Evolutionary conservation across 805 yeast genomes (phyloP), one percentile per base, ranked within the genome.

Genomic region (Yarrowia osloensis): DNA sequence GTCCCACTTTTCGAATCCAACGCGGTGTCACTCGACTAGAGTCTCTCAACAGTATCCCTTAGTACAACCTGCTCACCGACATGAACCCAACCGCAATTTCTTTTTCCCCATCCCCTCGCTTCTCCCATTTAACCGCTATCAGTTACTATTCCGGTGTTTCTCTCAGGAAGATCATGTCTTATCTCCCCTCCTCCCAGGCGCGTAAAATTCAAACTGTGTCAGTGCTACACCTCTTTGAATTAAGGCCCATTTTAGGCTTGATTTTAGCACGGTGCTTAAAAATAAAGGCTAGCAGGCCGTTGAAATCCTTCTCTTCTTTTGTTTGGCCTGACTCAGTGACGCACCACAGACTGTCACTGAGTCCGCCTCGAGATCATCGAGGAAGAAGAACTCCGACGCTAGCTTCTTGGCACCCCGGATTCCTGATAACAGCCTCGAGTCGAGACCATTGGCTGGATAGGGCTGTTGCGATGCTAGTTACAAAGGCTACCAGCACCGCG

Each of bases 321-420:
- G 47, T 21, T 22, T 12, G 15, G 37, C 22, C 24, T 47, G 55
- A 49, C 55, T 49, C 55, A 31, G 55, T 49, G 55, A 49, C 55
- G 37, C 22, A 9, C 24, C n/a, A 29, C 3, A 17, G 17, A 9
- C 37, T 29, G 55, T 49, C 55, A 29, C 55, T 31, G 55, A 31
- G 55, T 49, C 55, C 17, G 15, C 6, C 21, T 28, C 31, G 33
- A 44, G 46, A 22, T 12, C 29, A 11, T 15, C 49, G 24, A 24
- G 52, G 35, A 11, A 12, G 22, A n/a, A 15, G 4, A 24, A 11
- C 33, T 22, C 28, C 33, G 33, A 26, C 21, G 4, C 5, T 47
- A 49, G 54, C 13, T 19, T 4, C 54, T 49, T 49, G 54, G 54
- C 54, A 44, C 46, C 46, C 46, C 17, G 26, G 26, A 21, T 42